A percentile compares a stretch with the other conserved stretches of the same genome.
These are phyloP conservation scores for Coemansia pectinata DNA, from an alignment of 192 early-diverging fungal genomes.

Conservation along the genomic window DNA sequence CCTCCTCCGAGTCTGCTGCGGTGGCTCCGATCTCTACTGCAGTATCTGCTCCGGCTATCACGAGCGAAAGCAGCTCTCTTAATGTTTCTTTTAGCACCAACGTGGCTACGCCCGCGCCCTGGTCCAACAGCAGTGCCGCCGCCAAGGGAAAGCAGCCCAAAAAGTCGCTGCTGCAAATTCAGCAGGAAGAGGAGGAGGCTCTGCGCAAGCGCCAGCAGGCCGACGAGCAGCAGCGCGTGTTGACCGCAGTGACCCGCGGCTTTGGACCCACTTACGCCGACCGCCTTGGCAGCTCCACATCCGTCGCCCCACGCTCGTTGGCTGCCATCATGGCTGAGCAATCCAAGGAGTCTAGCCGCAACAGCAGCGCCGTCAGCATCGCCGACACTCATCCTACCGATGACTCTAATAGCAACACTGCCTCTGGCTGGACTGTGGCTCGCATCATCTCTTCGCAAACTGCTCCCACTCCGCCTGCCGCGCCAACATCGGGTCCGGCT, in stretches of 20 bases:
- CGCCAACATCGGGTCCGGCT: background rate
- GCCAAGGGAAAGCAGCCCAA: constrained; percentile 39
- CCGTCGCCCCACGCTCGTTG: constrained; percentile 25
- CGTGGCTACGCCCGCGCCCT: constrained; percentile 30
- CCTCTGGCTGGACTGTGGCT: constrained; percentile 4
- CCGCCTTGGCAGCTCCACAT: constrained; percentile 13
- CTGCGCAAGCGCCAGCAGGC: constrained; percentile 30
- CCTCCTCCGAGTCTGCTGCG: background rate
- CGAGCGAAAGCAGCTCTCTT: background rate
- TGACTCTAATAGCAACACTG: background rate
- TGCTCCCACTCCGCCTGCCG: constrained; percentile 13
- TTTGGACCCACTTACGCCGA: constrained; percentile 43
- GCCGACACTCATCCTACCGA: background rate
- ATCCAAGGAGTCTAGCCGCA: constrained; percentile 24
- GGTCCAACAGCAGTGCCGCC: constrained; percentile 24
- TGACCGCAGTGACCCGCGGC: constrained; percentile 4
- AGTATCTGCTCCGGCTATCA: background rate
- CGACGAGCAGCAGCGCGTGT: constrained; percentile 23
- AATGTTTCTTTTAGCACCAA: background rate
- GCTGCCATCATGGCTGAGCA: constrained; percentile 53
- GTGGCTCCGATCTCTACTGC: background rate
- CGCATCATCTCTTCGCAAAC: background rate
- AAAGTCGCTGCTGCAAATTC: constrained; percentile 54
- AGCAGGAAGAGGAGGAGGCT: constrained; percentile 52
- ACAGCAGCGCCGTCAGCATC: background rate